These are phyloP conservation scores for Cladosporium sp. DNA, from an alignment of 2,329 filamentous ascomycete genomes.

Conservation along the genomic window DNA sequence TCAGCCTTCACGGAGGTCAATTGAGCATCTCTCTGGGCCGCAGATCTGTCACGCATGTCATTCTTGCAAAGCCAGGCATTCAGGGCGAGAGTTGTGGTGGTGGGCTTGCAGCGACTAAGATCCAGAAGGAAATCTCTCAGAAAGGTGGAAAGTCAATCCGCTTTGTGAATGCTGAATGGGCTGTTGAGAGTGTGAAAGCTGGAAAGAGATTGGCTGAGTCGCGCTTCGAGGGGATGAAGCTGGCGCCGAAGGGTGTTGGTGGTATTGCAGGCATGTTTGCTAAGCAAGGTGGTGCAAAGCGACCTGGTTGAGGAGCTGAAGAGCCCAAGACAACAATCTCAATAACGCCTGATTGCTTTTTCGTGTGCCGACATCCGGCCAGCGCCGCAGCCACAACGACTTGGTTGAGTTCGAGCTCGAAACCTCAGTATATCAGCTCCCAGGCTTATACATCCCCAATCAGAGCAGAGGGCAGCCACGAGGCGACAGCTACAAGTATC, in stretches of 20 bases:
- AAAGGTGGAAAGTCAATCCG: slow-evolving; percentile 66
- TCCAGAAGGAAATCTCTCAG: slow-evolving; percentile 71
- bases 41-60: slow-evolving; percentile 76
- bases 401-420: too few relatives aligned
- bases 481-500: too few relatives aligned
- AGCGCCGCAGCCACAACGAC: neutral
- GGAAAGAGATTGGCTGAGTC: slow-evolving; percentile 71
- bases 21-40: slow-evolving; percentile 68
- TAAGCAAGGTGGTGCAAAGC: slow-evolving; percentile 4
- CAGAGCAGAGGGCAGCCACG: too few relatives aligned
- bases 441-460: too few relatives aligned
- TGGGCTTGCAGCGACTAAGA: slow-evolving; percentile 69
- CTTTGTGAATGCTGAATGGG: slow-evolving; percentile 79
- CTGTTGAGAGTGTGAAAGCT: slow-evolving; percentile 74
- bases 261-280: slow-evolving; percentile 50
- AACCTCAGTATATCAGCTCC: too few relatives aligned
- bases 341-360: too few relatives aligned
- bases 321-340: neutral
- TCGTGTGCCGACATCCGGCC: neutral
- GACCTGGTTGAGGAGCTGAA: slow-evolving; percentile 2
- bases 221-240: slow-evolving; percentile 60
- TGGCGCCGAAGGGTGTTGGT: slow-evolving; percentile 58
- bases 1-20: slow-evolving; percentile 68
- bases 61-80: slow-evolving; percentile 59
- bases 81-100: slow-evolving; percentile 57